phyloP scores from a whole-genome alignment of 2,329 filamentous ascomycete species.

The Microsporum ferrugineum region DNA sequence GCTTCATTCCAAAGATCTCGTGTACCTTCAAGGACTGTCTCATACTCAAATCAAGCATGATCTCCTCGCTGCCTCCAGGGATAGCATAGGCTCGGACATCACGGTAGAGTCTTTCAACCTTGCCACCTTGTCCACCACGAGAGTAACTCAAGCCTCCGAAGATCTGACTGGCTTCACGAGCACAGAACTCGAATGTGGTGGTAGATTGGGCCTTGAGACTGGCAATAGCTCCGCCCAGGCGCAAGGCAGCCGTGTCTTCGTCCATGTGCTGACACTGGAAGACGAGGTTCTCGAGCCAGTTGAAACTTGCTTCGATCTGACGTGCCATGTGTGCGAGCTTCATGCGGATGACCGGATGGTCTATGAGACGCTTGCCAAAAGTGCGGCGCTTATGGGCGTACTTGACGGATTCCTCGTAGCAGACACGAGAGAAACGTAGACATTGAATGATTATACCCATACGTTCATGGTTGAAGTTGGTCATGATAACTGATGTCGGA shows the following conservation, averaged over 20 bases:
- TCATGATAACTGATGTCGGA: constrained; percentile 68
- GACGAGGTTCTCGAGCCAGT: constrained; percentile 91
- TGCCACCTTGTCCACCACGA: constrained; percentile 84
- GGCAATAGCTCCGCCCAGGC: constrained; percentile 88
- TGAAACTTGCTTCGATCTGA: constrained; percentile 93
- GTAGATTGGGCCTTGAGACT: constrained; percentile 89
- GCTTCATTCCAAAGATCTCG: constrained; percentile 88
- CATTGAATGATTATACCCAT: constrained; percentile 98
- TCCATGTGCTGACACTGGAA: constrained; percentile 89
- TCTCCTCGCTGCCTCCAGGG: constrained; percentile 91
- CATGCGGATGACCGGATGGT: constrained; percentile 92
- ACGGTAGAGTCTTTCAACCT: constrained; percentile 87
- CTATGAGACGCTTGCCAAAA: constrained; percentile 91
- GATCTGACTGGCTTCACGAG: constrained; percentile 90
- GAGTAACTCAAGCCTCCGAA: constrained; percentile 91
- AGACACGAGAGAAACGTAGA: constrained; percentile 87
- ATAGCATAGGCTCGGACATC: constrained; percentile 95
- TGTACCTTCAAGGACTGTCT: constrained; percentile 80
- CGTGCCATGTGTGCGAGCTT: constrained; percentile 98
- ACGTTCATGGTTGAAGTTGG: constrained; percentile 98
- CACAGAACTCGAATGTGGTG: constrained; percentile 94
- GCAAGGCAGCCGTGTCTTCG: constrained; percentile 90
- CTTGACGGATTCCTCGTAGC: constrained; percentile 91
- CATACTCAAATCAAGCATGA: constrained; percentile 95
- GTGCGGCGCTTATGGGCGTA: constrained; percentile 96